Base-by-base conservation (phyloP, 2,329 filamentous ascomycete species). In the Hypocreales sp. region DNA sequence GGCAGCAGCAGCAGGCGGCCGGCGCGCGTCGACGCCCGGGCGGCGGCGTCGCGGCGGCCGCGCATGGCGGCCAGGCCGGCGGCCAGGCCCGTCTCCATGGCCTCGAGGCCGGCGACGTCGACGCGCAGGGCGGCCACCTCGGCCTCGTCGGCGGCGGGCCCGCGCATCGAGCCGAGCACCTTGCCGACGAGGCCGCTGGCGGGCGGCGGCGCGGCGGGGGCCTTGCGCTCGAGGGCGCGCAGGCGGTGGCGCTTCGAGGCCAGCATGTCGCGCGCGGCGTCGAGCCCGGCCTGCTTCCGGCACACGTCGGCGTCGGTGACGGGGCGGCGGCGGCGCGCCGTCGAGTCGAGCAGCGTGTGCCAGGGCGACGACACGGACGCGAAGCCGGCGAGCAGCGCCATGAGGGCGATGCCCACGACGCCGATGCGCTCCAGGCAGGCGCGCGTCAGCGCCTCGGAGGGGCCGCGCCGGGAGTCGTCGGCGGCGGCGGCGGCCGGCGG, bases 351-450 rank as follows among this genome's bases (percentile, higher is more conserved):
- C 51, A 92, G 82, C 1, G 72, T 81, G 44, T 92, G 79, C 81
- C 83, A 92, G 2, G 84, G 72, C 2, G 79, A 78, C 15, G 79
- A 86, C 19, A 92, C 79, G n/a, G 81, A 81, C 5, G 83, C 83
- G 42, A 92, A 92, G 0, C 83, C 83, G 6, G 82, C 82, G n/a
- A 92, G 59, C 10, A 86, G 64, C 11, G 82, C 83, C 81, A 92
- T 92, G 28, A 90, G 55, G 25, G 78, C 75, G 30, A 90, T 83
- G 4, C 83, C 83, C 35, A 92, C 82, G 22, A 92, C 76, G 9
- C 82, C 83, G 15, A 92, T 73, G 24, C 83, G 55, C 46, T 75
- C 70, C 20, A 77, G 53, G 36, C 69, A 75, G 7, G 63, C 70
- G 23, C 63, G 53, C 11, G 59, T 59, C 26, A 70, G 40, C 6